Percentiles rank a stretch among this genome's conserved stretches.
Conservation (phyloP, 176 grass and related monocot genomes). For the Themeda triandra region DNA sequence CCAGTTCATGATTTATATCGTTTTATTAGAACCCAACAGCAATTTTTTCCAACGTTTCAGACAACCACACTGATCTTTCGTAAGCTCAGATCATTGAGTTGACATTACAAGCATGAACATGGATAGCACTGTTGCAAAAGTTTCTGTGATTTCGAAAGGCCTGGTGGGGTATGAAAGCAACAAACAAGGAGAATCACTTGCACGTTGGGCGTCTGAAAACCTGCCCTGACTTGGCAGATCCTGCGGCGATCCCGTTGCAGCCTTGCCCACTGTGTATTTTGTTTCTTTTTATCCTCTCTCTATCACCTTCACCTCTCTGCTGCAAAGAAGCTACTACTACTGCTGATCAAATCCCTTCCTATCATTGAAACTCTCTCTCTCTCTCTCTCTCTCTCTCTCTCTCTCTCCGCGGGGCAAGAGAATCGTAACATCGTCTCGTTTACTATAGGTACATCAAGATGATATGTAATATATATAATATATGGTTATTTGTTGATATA, state of each 20-base stretch:
- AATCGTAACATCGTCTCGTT: background rate
- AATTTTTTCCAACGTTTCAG: no score
- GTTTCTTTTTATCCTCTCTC: conserved; percentile 27
- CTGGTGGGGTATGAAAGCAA: conserved; percentile 34
- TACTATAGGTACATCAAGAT: background rate
- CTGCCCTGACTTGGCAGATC: conserved; percentile 59
- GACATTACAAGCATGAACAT: conserved; percentile 17
- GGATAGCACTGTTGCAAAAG: background rate
- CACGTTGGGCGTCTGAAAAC: conserved; percentile 55
- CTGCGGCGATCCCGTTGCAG: conserved; percentile 51
- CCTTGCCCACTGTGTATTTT: conserved; percentile 23
- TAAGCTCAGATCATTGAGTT: background rate
- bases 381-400: conserved; percentile 17
- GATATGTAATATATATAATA: no score
- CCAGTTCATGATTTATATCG: no score
- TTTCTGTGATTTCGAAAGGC: background rate
- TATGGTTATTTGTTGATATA: background rate
- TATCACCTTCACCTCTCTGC: conserved; percentile 8
- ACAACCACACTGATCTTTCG: background rate
- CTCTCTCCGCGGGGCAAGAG: background rate
- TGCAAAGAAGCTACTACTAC: conserved; percentile 30
- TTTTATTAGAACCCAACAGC: no score
- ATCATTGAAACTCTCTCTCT: conserved; percentile 23
- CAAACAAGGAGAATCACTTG: conserved; percentile 72
- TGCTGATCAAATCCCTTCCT: conserved; percentile 14